Percentiles rank a stretch among this genome's conserved stretches.
Conservation (phyloP, 2,329 filamentous ascomycete species). For the Aspergillus quadricinctus region DNA sequence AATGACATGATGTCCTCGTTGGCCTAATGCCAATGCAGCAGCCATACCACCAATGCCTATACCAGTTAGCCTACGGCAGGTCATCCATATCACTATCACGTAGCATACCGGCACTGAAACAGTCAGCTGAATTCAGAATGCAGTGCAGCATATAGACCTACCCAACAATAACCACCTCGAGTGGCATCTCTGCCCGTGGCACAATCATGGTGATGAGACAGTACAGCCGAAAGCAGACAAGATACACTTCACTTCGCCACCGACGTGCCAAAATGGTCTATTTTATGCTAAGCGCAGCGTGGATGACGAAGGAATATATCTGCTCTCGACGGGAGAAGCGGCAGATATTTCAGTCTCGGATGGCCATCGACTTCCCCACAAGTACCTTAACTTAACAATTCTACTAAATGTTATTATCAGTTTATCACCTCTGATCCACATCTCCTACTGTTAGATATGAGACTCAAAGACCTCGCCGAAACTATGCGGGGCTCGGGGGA, state of each 20-base stretch:
- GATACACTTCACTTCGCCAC: background rate
- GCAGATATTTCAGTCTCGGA: background rate
- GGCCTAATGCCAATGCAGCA: slow-evolving; percentile 30
- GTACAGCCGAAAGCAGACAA: background rate
- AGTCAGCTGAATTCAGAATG: slow-evolving; percentile 5
- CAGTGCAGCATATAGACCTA: slow-evolving; percentile 13
- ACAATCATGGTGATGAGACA: slow-evolving; percentile 14
- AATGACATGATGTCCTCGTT: slow-evolving; percentile 29
- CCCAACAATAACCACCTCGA: slow-evolving; percentile 33
- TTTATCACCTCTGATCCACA: no score
- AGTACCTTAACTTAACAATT: background rate
- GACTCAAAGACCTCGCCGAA: no score
- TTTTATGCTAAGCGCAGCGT: background rate
- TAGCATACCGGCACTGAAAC: slow-evolving; percentile 26
- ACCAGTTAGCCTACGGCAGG: background rate
- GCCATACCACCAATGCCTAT: slow-evolving; percentile 35
- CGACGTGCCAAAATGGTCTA: background rate
- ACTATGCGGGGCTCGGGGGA: no score
- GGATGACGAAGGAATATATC: background rate
- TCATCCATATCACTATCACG: background rate
- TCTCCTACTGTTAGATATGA: no score
- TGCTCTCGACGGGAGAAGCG: background rate
- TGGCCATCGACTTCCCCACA: background rate
- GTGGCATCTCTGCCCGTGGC: slow-evolving; percentile 22
- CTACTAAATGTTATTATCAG: background rate